phyloP scores from a whole-genome alignment of 805 yeast species.

The Ogataea dorogensis region DNA sequence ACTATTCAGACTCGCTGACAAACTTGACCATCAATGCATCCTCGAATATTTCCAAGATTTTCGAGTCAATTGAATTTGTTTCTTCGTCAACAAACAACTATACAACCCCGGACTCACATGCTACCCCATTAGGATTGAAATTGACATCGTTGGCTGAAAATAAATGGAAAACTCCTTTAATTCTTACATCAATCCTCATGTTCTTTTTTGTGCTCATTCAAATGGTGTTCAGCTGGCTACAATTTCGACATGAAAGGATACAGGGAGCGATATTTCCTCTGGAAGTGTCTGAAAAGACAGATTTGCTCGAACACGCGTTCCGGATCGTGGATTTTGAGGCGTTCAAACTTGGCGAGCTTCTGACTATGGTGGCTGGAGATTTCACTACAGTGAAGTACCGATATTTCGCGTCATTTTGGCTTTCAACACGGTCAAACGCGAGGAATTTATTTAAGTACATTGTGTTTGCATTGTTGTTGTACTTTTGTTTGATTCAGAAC shows the following conservation, averaged over 20 bases:
- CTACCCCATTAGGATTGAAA: not conserved
- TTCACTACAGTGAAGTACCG: slow-evolving; percentile 2
- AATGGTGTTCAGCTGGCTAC: slow-evolving; percentile 18
- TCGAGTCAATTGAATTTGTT: slow-evolving; percentile 1
- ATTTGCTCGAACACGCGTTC: slow-evolving; percentile 13
- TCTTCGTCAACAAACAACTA: not conserved
- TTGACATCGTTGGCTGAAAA: not conserved
- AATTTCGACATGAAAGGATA: slow-evolving; percentile 16
- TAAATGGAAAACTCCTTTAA: slow-evolving; percentile 1
- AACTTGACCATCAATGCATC: not conserved
- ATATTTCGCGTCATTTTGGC: slow-evolving; percentile 17
- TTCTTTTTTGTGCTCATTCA: slow-evolving; percentile 6
- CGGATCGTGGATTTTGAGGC: slow-evolving; percentile 18
- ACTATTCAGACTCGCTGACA: slow-evolving; percentile 1
- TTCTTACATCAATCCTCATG: not conserved
- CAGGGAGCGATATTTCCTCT: slow-evolving; percentile 7
- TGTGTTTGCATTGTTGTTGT: slow-evolving; percentile 3
- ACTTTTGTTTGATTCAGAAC: slow-evolving; percentile 1
- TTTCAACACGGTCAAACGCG: slow-evolving; percentile 18
- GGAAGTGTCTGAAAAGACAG: slow-evolving; percentile 8
- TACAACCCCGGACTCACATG: not conserved
- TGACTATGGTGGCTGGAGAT: slow-evolving; percentile 2
- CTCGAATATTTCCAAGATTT: slow-evolving; percentile 1
- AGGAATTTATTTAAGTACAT: slow-evolving; percentile 2
- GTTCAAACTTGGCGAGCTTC: slow-evolving; percentile 5